Evolutionary conservation across 306 rosid species (phyloP).

Genomic region (Sesbania bispinosa): DNA sequence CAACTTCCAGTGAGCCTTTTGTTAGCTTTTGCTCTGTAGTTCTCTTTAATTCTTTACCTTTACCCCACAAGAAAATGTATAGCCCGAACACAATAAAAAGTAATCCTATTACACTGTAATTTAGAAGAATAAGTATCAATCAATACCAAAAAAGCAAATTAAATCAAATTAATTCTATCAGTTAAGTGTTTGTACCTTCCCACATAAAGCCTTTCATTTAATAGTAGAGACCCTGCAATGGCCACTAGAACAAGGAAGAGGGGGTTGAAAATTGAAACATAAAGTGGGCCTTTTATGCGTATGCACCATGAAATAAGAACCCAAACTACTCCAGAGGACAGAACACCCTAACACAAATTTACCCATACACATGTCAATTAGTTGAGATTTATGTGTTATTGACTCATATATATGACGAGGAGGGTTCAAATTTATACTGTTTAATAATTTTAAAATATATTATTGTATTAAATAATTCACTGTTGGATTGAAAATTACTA

Average conservation of each 20-base stretch:
- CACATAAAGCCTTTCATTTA: slow-evolving; percentile 16
- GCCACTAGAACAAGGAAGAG: slow-evolving; percentile 22
- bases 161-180: background rate
- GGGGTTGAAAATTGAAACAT: slow-evolving; percentile 31
- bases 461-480: too few species aligned
- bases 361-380: background rate
- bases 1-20: background rate
- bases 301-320: slow-evolving; percentile 12
- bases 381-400: background rate
- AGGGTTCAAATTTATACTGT: too few species aligned
- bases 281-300: slow-evolving; percentile 21
- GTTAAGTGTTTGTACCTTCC: slow-evolving; percentile 11
- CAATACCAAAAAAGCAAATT: too few species aligned
- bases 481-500: too few species aligned
- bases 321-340: slow-evolving; percentile 23
- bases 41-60: slow-evolving; percentile 19
- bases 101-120: slow-evolving; percentile 28
- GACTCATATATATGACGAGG: too few species aligned
- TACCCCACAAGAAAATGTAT: slow-evolving; percentile 32
- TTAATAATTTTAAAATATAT: too few species aligned
- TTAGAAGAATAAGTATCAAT: background rate
- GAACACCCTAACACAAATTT: slow-evolving; percentile 12
- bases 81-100: slow-evolving; percentile 16
- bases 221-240: slow-evolving; percentile 16
- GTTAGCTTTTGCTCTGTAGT: background rate